Percentiles rank a stretch among this genome's conserved stretches.
These are phyloP conservation scores for Monilinia aucupariae DNA, from an alignment of 2,329 filamentous ascomycete species.

Conservation along the genomic window DNA sequence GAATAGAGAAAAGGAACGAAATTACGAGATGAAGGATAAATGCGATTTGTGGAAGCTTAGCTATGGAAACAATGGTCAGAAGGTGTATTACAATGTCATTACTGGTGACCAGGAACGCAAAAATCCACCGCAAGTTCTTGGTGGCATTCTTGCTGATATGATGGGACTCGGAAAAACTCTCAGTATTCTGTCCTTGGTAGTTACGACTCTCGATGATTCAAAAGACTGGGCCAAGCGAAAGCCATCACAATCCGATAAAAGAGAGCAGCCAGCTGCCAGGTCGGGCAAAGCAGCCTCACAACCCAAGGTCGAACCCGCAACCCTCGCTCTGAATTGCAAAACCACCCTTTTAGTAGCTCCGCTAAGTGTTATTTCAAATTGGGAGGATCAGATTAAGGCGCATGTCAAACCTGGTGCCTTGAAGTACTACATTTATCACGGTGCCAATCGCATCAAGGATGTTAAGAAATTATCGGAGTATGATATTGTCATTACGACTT, in stretches of 20 bases:
- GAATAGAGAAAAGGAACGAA: constrained; percentile 63
- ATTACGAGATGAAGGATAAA: constrained; percentile 53
- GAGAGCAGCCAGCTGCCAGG: constrained; percentile 30
- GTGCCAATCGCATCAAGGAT: constrained; percentile 66
- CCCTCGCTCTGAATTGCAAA: constrained; percentile 61
- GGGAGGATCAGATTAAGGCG: constrained; percentile 84
- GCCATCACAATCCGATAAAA: constrained; percentile 38
- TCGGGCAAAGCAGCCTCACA: constrained; percentile 30
- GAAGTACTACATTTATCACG: constrained; percentile 81
- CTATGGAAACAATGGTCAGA: constrained; percentile 50
- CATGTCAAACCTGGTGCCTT: constrained; percentile 64
- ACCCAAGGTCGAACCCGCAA: constrained; percentile 34
- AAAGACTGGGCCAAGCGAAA: constrained; percentile 51
- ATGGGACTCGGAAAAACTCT: constrained; percentile 87
- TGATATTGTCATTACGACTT: constrained; percentile 88
- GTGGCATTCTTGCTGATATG: constrained; percentile 76
- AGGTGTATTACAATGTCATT: constrained; percentile 75
- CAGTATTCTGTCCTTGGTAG: constrained; percentile 74
- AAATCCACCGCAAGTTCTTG: constrained; percentile 61
- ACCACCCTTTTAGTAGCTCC: constrained; percentile 85
- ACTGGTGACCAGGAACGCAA: constrained; percentile 60
- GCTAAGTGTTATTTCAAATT: constrained; percentile 86
- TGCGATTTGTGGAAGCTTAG: constrained; percentile 70
- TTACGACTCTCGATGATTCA: constrained; percentile 59
- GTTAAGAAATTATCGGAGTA: constrained; percentile 61